Percentiles rank a stretch among this genome's conserved stretches.
These are phyloP conservation scores for Pichia kudriavzevii DNA, from an alignment of 1,139 yeast genomes.

Conservation along the genomic window DNA sequence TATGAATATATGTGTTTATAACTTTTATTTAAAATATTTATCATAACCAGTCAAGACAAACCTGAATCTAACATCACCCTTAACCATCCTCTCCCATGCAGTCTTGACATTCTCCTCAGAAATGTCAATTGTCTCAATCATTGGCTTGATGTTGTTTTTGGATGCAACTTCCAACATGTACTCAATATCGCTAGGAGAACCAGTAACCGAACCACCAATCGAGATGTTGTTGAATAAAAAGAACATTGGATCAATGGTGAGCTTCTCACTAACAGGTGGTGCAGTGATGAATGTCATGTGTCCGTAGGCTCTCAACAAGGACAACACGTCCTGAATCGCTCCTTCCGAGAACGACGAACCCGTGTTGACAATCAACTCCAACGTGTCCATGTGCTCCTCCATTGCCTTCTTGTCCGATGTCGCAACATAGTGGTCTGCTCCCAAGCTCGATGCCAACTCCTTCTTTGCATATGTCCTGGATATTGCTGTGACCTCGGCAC, in stretches of 20 bases:
- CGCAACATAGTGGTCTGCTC: constrained; percentile 46
- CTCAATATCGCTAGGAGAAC: constrained; percentile 42
- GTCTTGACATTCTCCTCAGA: constrained; percentile 40
- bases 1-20: not conserved
- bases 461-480: constrained; percentile 43
- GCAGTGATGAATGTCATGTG: constrained; percentile 40
- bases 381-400: constrained; percentile 30
- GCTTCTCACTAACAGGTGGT: constrained; percentile 31
- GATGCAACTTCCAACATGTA: constrained; percentile 51
- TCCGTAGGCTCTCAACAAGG: constrained; percentile 33
- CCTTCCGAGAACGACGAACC: constrained; percentile 37
- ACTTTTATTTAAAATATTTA: constrained; percentile 18
- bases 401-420: constrained; percentile 33
- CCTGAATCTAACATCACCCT: constrained; percentile 58
- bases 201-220: constrained; percentile 35
- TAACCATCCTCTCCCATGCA: constrained; percentile 42
- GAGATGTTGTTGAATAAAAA: constrained; percentile 28
- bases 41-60: constrained; percentile 54
- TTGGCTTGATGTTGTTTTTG: constrained; percentile 43
- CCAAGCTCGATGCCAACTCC: constrained; percentile 42
- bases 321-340: constrained; percentile 30
- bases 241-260: constrained; percentile 25
- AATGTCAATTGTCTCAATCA: constrained; percentile 53
- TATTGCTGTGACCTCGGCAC: constrained; percentile 49
- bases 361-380: constrained; percentile 45